Evolutionary conservation across 345 rosid genomes (phyloP).

Genomic region (Eucalyptus cloeziana): DNA sequence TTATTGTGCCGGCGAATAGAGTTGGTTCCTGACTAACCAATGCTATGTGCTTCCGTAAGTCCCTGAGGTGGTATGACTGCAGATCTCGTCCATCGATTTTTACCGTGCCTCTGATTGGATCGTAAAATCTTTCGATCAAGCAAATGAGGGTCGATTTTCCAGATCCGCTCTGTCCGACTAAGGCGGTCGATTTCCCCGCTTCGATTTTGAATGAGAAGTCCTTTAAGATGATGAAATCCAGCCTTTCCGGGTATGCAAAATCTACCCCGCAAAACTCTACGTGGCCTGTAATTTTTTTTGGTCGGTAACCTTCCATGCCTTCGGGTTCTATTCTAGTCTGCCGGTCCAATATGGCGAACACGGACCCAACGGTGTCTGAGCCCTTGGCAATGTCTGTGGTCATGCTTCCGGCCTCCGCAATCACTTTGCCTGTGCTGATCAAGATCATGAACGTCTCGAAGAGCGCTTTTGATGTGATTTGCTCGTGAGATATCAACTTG

Average conservation of each 20-base stretch:
- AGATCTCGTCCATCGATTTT: slow-evolving; percentile 43
- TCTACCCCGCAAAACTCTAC: slow-evolving; percentile 33
- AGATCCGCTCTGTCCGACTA: slow-evolving; percentile 71
- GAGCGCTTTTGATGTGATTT: slow-evolving; percentile 29
- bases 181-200: slow-evolving; percentile 54
- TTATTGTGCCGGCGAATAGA: slow-evolving; percentile 43
- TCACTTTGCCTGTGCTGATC: slow-evolving; percentile 45
- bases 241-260: slow-evolving; percentile 56
- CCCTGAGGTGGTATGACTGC: slow-evolving; percentile 28
- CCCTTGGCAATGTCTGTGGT: slow-evolving; percentile 51
- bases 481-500: slow-evolving; percentile 29
- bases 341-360: slow-evolving; percentile 41
- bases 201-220: slow-evolving; percentile 39
- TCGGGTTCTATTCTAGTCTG: slow-evolving; percentile 41
- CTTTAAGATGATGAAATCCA: slow-evolving; percentile 26
- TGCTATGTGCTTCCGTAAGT: slow-evolving; percentile 46
- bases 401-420: slow-evolving; percentile 69
- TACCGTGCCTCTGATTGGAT: slow-evolving; percentile 35
- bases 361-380: slow-evolving; percentile 28
- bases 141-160: slow-evolving; percentile 69
- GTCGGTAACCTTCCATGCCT: slow-evolving; percentile 25
- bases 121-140: slow-evolving; percentile 50
- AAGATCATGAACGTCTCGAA: slow-evolving; percentile 52
- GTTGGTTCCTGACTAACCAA: slow-evolving; percentile 72
- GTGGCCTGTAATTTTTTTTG: slow-evolving; percentile 22